Base-by-base conservation (phyloP, 129 eudicot genomes). In the Helichrysum umbraculigerum region DNA sequence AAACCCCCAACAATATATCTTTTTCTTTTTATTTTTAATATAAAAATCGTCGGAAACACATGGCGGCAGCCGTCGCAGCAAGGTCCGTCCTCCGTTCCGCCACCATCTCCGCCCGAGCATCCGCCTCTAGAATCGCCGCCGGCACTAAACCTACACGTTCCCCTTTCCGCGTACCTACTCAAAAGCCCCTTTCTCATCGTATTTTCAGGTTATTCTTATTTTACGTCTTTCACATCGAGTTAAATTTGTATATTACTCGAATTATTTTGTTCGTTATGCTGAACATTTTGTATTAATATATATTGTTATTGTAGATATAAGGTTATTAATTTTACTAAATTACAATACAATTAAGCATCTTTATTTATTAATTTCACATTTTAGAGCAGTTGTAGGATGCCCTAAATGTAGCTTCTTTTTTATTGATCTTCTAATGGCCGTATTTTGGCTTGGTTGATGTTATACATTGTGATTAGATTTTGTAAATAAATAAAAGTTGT, bases 21-120 rank as follows among this genome's bases (percentile, higher is more conserved):
- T 5, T 47, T 47, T 47, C 6, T 47, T 47, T 47, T 3, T 47
- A 14, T 9, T 37, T 37, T 42, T 42, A 42, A 47, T 47, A 12
- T 47, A 37, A 37, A 0, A 47, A 44, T 44, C 16, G 17, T 44
- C 17, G 17, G 52, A 44, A 44, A 47, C n/a, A 47, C 54, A 47
- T 47, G 54, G 54, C 54, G n/a, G 54, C 54, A 47, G 54, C 54
- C 86, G 54, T 81, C 73, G 96, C 88, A 62, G 92, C 84, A 1
- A 85, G 97, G 83, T 83, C 90, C 62, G 50, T 72, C 66, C 65
- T 88, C 76, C 94, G 95, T 59, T 88, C 97, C 68, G 82, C 83
- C 85, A 25, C 81, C 60, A 60, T 75, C 76, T 62, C 86, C 76
- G 83, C 78, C 52, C 67, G 90, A 35, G 7, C 75, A 33, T 81